Evolutionary conservation across 2,329 filamentous ascomycete species (phyloP).

Genomic region (Xylaria digitata): DNA sequence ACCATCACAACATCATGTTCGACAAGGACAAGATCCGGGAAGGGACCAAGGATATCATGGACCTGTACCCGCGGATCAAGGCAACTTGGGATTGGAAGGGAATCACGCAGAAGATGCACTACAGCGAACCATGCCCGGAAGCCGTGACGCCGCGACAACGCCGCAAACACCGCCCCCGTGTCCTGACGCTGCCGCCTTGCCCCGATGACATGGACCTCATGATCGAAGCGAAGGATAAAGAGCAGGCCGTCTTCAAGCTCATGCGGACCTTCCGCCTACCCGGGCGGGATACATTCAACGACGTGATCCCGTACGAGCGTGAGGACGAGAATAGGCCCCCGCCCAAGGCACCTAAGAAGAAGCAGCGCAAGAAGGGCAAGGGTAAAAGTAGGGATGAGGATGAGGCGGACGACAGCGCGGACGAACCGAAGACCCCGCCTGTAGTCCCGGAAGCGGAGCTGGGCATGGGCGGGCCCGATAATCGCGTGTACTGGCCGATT

Average conservation of each 20-base stretch:
- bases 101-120: conserved; percentile 97
- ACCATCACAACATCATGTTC: conserved; percentile 96
- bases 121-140: conserved; percentile 82
- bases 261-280: conserved; percentile 90
- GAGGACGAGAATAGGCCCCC: conserved; percentile 76
- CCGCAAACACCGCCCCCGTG: conserved; percentile 85
- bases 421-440: conserved; percentile 54
- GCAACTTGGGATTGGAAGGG: conserved; percentile 85
- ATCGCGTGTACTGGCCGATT: conserved; percentile 88
- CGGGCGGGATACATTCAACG: conserved; percentile 78
- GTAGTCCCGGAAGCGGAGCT: conserved; percentile 75
- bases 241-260: conserved; percentile 93
- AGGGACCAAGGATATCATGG: conserved; percentile 83
- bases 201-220: conserved; percentile 90
- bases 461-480: conserved; percentile 85
- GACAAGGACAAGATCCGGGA: conserved; percentile 78
- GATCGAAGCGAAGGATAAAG: conserved; percentile 99
- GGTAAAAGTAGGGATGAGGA: conserved; percentile 48
- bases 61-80: conserved; percentile 78
- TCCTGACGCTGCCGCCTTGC: conserved; percentile 84
- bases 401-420: conserved; percentile 54
- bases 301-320: conserved; percentile 81
- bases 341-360: conserved; percentile 61
- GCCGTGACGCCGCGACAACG: conserved; percentile 82
- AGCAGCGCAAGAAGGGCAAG: conserved; percentile 54